A percentile compares a stretch with the other conserved stretches of the same genome.
Conservation (phyloP, 495 filamentous ascomycete species). For the Glonium stellatum region DNA sequence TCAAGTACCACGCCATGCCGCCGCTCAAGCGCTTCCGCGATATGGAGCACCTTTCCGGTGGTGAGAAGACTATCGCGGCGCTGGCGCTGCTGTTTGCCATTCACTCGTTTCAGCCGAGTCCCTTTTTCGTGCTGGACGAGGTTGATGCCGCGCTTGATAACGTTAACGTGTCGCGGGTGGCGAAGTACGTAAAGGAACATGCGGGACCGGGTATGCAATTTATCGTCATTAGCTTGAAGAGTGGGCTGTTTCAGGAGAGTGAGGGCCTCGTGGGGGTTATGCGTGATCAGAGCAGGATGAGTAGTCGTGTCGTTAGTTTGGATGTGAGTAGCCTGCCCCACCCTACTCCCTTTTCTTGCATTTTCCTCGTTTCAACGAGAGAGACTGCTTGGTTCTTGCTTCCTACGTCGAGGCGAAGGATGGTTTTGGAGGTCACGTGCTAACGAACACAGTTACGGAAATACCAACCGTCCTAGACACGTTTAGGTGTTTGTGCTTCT, state of each 20-base stretch:
- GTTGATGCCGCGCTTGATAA: constrained; percentile 96
- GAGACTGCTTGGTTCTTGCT: too few species aligned
- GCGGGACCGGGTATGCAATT: constrained; percentile 98
- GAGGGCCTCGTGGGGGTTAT: constrained; percentile 93
- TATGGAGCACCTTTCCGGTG: constrained; percentile 96
- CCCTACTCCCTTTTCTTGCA: too few species aligned
- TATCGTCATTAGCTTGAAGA: constrained; percentile 93
- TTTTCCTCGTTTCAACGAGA: too few species aligned
- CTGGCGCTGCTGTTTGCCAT: constrained; percentile 93
- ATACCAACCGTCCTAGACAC: neutral
- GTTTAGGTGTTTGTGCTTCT: too few species aligned
- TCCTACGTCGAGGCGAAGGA: neutral
- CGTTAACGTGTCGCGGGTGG: constrained; percentile 90
- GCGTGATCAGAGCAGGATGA: constrained; percentile 87
- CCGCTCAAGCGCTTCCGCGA: constrained; percentile 97
- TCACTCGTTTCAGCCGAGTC: constrained; percentile 85
- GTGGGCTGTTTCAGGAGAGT: constrained; percentile 85
- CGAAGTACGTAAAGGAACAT: constrained; percentile 88
- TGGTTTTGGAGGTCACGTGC: neutral
- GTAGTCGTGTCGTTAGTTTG: constrained; percentile 77
- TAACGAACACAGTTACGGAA: neutral
- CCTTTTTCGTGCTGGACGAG: constrained; percentile 98
- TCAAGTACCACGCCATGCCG: constrained; percentile 98
- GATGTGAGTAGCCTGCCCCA: constrained; percentile 61
- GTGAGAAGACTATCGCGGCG: constrained; percentile 98